A percentile compares a stretch with the other conserved stretches of the same genome.
Evolutionary conservation across 305 asterid genomes (phyloP).

Genomic region (Stenogyne calaminthoides): DNA sequence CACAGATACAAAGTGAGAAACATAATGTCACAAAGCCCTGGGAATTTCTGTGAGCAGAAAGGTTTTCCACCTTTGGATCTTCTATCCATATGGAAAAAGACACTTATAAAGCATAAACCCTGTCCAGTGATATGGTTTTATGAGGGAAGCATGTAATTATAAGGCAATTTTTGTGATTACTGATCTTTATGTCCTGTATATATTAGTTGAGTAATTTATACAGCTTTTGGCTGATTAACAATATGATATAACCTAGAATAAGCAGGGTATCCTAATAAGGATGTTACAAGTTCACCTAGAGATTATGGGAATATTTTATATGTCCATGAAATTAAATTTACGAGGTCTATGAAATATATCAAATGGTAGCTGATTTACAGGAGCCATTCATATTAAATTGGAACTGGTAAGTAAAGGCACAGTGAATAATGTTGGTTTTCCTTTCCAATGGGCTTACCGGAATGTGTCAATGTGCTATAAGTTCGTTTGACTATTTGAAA

Average conservation of each 20-base stretch:
- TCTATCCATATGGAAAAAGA: neutral
- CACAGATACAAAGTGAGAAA: neutral
- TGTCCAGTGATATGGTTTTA: neutral
- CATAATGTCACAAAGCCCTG: neutral
- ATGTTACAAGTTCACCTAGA: neutral
- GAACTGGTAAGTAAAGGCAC: too few relatives aligned
- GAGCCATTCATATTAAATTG: neutral
- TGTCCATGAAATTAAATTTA: neutral
- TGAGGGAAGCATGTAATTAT: neutral
- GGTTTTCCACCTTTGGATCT: neutral
- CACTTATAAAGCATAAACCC: neutral
- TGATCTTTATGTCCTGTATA: neutral
- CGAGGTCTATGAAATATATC: neutral
- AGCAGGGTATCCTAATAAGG: neutral
- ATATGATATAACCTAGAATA: neutral
- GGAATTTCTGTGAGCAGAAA: neutral
- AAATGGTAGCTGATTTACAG: conserved; percentile 6
- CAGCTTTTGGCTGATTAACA: neutral
- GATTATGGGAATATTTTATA: neutral
- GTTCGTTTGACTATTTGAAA: neutral
- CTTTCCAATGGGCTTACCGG: neutral
- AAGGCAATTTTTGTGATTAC: neutral
- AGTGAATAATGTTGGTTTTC: neutral
- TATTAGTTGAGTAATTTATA: neutral
- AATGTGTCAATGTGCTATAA: neutral